Percentiles rank a stretch among this genome's conserved stretches.
These are phyloP conservation scores for Allodekkera sacchari DNA, from an alignment of 805 yeast genomes.

Conservation along the genomic window DNA sequence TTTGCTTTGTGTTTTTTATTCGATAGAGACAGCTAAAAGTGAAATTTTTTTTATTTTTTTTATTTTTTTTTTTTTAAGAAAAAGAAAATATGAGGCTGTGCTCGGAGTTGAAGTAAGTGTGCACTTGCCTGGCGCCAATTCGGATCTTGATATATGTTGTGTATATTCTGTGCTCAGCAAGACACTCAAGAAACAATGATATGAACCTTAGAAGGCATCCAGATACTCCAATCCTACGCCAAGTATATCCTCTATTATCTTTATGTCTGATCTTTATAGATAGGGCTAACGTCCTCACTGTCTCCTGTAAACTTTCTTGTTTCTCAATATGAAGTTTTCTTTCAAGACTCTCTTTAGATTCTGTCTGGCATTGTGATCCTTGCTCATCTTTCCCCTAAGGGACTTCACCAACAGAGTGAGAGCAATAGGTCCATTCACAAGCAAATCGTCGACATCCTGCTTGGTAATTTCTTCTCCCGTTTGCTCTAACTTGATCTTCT, in stretches of 20 bases:
- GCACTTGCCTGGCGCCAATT: no score
- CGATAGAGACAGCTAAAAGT: background rate
- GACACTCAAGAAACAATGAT: no score
- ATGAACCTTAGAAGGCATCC: no score
- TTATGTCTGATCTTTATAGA: no score
- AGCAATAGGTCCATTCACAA: slow-evolving; percentile 42
- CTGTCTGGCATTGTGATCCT: slow-evolving; percentile 55
- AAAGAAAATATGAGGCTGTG: no score
- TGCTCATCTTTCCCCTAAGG: slow-evolving; percentile 53
- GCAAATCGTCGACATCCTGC: slow-evolving; percentile 60
- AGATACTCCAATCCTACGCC: no score
- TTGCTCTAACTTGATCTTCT: slow-evolving; percentile 21
- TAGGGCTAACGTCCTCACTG: background rate
- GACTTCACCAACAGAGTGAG: slow-evolving; percentile 51
- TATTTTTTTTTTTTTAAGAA: background rate
- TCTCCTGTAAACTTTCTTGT: slow-evolving; percentile 23
- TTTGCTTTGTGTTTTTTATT: background rate
- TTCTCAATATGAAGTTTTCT: slow-evolving; percentile 21
- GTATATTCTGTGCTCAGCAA: no score
- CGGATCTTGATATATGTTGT: no score
- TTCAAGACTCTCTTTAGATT: slow-evolving; percentile 38
- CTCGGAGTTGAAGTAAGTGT: no score
- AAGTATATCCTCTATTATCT: no score
- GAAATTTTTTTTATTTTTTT: background rate
- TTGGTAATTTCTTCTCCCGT: slow-evolving; percentile 33